Evolutionary conservation across 2,329 filamentous ascomycete genomes (phyloP).

Genomic region (Ciborinia camelliae): DNA sequence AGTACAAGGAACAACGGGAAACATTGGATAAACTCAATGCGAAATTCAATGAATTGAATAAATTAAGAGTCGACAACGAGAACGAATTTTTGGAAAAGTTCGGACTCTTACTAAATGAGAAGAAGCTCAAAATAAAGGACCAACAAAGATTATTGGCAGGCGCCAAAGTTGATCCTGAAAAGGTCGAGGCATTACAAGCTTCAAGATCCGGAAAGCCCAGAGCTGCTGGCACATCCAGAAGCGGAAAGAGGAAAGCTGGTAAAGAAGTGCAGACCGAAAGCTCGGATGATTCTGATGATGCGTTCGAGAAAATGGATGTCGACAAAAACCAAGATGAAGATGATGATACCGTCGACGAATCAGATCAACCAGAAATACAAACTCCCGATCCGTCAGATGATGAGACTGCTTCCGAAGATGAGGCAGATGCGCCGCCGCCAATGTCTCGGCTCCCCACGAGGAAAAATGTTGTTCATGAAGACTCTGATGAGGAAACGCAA

Average conservation of each 20-base stretch:
- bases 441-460: not conserved
- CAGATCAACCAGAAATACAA: constrained; percentile 22
- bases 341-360: constrained; percentile 10
- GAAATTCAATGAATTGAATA: constrained; percentile 64
- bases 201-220: constrained; percentile 16
- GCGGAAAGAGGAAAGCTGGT: constrained; percentile 50
- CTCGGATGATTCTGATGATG: constrained; percentile 45
- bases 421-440: not conserved
- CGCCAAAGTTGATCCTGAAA: constrained; percentile 31
- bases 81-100: constrained; percentile 66
- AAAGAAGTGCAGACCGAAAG: constrained; percentile 31
- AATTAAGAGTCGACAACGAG: constrained; percentile 65
- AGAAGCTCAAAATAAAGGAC: constrained; percentile 75
- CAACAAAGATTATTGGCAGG: constrained; percentile 59
- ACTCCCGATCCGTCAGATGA: constrained; percentile 19
- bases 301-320: constrained; percentile 50
- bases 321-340: constrained; percentile 37
- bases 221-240: constrained; percentile 40
- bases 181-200: constrained; percentile 23
- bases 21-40: constrained; percentile 56
- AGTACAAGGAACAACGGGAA: constrained; percentile 48
- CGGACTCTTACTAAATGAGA: constrained; percentile 67
- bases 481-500: constrained; percentile 5
- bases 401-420: constrained; percentile 17
- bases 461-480: not conserved